Base-by-base conservation (phyloP, 2,329 filamentous ascomycete species). In the Colletotrichum siamense region DNA sequence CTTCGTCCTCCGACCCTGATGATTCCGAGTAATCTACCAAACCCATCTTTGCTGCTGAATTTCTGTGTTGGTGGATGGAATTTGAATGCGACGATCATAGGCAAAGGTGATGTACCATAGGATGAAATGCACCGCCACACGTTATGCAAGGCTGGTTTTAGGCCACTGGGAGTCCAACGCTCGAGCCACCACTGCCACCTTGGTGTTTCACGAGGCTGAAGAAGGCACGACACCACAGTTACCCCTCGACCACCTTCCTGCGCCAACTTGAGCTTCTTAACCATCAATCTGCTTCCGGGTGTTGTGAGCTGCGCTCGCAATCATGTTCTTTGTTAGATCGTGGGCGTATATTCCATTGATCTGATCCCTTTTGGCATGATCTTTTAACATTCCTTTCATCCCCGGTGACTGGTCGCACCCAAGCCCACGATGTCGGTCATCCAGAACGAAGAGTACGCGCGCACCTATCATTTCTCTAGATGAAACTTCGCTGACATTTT, bases 11-110 rank as follows among this genome's bases (percentile, higher is more conserved):
- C 18, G 89, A 88, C 71, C 94, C 94, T 15, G 94, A 95, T 63
- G 93, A 97, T 83, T 96, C 95, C 6, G 95, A 96, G 81, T 98
- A 98, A 77, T 94, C 93, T 79, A 97, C 95, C 34, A 98, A 88
- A 16, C 91, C 93, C 95, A 97, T 97, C 52, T 64, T 85, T 78
- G 49, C 32, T 18, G n/a, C 59, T 77, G 12, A 13, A n/a, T 22
- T 39, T 34, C 15, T n/a, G 24, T 8, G 22, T n/a, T 36, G 36
- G 66, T 61, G 26, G 59, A 63, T n/a, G 73, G 49, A 30, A 22
- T 59, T 55, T 30, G 26, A 26, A 30, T 57, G 55, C 63, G 69
- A 62, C 61, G 39, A n/a, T 63, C 13, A 34, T 9, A 32, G 12
- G 36, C 2, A 30, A 15, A 13, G 24, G 78, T 79, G 79, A 77